Base-by-base conservation (phyloP, 176 grass and related monocot species). In the Leersia perrieri region DNA sequence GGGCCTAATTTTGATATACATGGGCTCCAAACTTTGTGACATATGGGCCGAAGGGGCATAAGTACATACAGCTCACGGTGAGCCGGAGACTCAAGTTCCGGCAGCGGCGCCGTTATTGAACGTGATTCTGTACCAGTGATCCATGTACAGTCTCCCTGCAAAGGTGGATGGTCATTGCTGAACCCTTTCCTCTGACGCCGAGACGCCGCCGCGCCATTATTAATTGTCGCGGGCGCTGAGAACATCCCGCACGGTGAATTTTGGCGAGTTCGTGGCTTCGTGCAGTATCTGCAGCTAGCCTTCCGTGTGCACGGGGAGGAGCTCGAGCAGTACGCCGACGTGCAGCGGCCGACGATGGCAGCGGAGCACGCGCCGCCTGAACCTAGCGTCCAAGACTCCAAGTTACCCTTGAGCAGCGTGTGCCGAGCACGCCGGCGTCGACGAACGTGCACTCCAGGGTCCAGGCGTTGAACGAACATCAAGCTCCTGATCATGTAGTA, bases 141-240 rank as follows among this genome's bases (percentile, higher is more conserved):
- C 78, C 85, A 76, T 61, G 71, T 87, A 87, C 70, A 87, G 85
- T 81, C 78, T 87, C 85, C 71, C 51, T 69, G 30, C 49, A 87
- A 3, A 85, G 75, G 11, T 87, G 85, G 16, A 87, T 1, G 29
- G 78, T n/a, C n/a, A n/a, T n/a, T n/a, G n/a, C n/a, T 87, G 55
- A 81, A 51, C 6, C 42, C 27, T 13, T 51, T 25, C 11, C 40
- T n/a, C n/a, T n/a, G n/a, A n/a, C n/a, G n/a, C 68, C 25, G 39
- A 20, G 28, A 5, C 22, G 6, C 3, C 18, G 11, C 0, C 3
- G 7, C 9, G 16, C 4, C 1, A 0, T n/a, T n/a, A n/a, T n/a
- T n/a, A n/a, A n/a, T n/a, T n/a, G 2, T 22, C 33, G 1, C 11
- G 26, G 36, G 38, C n/a, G 16, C 29, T 55, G 47, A 86, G 29